Evolutionary conservation across 169 alveolate species (phyloP).

Genomic region (Plasmodium sp.): DNA sequence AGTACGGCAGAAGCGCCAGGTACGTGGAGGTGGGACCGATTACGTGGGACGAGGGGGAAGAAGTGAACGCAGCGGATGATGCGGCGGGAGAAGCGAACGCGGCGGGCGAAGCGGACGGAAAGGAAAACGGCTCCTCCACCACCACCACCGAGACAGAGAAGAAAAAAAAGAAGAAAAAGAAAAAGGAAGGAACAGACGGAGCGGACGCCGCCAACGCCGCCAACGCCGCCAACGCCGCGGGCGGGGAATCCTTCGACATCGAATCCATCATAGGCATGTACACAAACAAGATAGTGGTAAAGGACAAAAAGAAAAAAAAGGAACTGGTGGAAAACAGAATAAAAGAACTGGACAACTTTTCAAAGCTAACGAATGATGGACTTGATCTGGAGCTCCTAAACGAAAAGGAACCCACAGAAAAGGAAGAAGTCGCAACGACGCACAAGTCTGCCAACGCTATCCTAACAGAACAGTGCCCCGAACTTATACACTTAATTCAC

Average conservation of each 20-base stretch:
- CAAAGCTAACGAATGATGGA: constrained; percentile 28
- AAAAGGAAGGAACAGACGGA: background rate
- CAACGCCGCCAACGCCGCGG: background rate
- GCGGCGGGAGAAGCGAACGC: background rate
- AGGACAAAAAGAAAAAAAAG: constrained; percentile 66
- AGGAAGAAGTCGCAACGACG: background rate
- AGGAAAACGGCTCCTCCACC: background rate
- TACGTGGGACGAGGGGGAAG: background rate
- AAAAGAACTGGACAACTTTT: constrained; percentile 58
- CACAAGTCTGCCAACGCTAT: constrained; percentile 15
- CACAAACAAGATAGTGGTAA: constrained; percentile 20
- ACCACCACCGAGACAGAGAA: background rate
- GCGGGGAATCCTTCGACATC: constrained; percentile 45
- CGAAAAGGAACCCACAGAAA: background rate
- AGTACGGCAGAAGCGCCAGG: background rate
- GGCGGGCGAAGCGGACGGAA: background rate
- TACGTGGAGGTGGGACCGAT: background rate
- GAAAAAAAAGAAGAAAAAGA: background rate
- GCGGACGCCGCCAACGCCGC: background rate
- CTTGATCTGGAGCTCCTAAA: background rate
- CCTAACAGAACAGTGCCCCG: constrained; percentile 65
- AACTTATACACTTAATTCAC: constrained; percentile 49
- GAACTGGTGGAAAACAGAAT: constrained; percentile 55
- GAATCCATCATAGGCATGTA: constrained; percentile 67
- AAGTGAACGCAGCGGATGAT: background rate